Evolutionary conservation across 495 filamentous ascomycete species (phyloP).

Genomic region (Achaetomiella virescens): DNA sequence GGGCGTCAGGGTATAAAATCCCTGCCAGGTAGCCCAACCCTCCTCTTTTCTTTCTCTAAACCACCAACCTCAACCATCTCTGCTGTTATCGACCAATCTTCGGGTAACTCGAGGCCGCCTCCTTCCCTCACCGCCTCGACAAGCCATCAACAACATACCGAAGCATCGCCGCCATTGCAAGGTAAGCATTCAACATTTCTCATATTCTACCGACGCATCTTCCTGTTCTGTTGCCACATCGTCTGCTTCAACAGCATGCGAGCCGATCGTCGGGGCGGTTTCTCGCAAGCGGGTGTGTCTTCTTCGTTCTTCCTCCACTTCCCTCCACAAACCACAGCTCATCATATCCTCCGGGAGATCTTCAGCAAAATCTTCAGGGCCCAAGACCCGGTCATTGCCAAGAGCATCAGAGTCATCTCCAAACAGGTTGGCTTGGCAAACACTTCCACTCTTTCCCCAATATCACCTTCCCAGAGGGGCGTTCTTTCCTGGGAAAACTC

Average conservation of each 20-base stretch:
- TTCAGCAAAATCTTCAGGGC: neutral
- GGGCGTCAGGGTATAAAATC: neutral
- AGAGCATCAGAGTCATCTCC: neutral
- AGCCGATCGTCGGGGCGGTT: neutral
- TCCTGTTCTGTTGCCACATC: neutral
- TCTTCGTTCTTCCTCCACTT: neutral
- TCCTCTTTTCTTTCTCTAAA: neutral
- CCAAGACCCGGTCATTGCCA: neutral
- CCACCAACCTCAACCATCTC: neutral
- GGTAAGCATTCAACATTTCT: neutral
- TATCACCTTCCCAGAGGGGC: neutral
- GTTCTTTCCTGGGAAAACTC: neutral
- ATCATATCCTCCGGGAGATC: neutral
- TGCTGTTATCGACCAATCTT: conserved; percentile 2
- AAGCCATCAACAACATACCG: neutral
- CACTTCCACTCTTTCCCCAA: neutral
- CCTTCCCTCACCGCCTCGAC: neutral
- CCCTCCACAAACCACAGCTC: neutral
- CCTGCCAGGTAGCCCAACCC: neutral
- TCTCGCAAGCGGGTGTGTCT: neutral
- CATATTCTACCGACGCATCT: neutral
- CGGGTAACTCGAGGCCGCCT: neutral
- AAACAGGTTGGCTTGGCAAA: conserved; percentile 4
- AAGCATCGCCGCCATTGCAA: neutral
- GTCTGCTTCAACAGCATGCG: neutral